Conservation (phyloP, 805 yeast genomes). For the Nakazawaea laoshanensis region DNA sequence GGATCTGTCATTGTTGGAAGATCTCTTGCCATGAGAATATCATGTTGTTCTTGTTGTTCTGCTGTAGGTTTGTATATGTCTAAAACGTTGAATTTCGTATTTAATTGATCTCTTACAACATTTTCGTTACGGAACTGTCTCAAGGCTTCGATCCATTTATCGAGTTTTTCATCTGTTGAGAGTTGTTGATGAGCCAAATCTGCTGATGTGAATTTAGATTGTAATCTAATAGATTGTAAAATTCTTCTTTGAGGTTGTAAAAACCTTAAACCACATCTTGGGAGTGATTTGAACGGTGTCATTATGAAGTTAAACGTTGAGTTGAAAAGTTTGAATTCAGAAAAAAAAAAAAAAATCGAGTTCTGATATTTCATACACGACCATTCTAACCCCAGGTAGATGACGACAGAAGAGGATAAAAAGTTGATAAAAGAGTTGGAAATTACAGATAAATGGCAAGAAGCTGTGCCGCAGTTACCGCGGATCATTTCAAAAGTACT, state of each 20-base stretch:
- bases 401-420: no score
- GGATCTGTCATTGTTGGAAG: conserved; percentile 62
- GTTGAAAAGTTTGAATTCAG: no score
- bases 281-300: neutral
- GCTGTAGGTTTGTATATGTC: conserved; percentile 42
- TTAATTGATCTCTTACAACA: conserved; percentile 11
- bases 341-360: no score
- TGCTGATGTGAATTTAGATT: neutral
- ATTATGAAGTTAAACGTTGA: no score
- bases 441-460: no score
- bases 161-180: conserved; percentile 18
- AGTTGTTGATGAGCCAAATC: conserved; percentile 9
- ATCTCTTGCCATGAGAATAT: conserved; percentile 36
- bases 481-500: conserved; percentile 1
- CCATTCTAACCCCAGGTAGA: no score
- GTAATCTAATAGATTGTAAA: conserved; percentile 3
- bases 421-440: no score
- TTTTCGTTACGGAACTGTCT: conserved; percentile 20
- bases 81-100: conserved; percentile 6
- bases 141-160: conserved; percentile 19
- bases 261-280: neutral
- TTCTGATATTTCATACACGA: no score
- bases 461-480: no score
- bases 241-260: neutral
- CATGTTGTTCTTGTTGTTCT: conserved; percentile 55